Evolutionary conservation across 2,329 filamentous ascomycete species (phyloP).

Genomic region (Ascosphaera aggregata): DNA sequence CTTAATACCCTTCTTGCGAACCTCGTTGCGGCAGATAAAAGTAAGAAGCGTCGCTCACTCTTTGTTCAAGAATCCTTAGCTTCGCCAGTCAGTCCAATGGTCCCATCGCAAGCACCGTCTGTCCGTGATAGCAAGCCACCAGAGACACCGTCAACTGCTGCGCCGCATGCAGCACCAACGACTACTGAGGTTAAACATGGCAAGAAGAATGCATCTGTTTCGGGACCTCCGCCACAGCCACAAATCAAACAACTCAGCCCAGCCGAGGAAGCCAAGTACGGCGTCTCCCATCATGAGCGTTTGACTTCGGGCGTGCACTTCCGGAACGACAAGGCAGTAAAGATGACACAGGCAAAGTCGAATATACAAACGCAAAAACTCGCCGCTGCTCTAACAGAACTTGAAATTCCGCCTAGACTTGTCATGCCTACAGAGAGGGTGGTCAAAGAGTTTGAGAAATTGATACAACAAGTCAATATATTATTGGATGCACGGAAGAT

Average conservation of each 20-base stretch:
- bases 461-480: constrained; percentile 23
- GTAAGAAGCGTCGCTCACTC: constrained; percentile 63
- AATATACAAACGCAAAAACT: constrained; percentile 27
- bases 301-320: constrained; percentile 72
- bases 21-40: constrained; percentile 61
- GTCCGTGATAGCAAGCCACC: constrained; percentile 12
- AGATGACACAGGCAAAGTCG: constrained; percentile 26
- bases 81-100: constrained; percentile 8
- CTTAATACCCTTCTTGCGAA: constrained; percentile 61
- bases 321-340: constrained; percentile 38
- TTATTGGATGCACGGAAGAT: constrained; percentile 25
- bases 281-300: constrained; percentile 66
- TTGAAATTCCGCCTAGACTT: constrained; percentile 22
- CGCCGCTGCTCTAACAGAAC: constrained; percentile 22
- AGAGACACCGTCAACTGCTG: constrained; percentile 12
- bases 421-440: constrained; percentile 27
- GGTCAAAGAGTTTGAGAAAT: constrained; percentile 25
- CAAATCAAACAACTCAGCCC: constrained; percentile 48
- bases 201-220: constrained; percentile 15
- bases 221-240: constrained; percentile 21
- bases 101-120: constrained; percentile 29
- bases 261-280: constrained; percentile 57
- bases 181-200: constrained; percentile 14
- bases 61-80: constrained; percentile 32
- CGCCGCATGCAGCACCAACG: constrained; percentile 22